Percentiles rank a stretch among this genome's conserved stretches.
These are phyloP conservation scores for Plectranthus barbatus DNA, from an alignment of 257 asterid species.

Conservation along the genomic window DNA sequence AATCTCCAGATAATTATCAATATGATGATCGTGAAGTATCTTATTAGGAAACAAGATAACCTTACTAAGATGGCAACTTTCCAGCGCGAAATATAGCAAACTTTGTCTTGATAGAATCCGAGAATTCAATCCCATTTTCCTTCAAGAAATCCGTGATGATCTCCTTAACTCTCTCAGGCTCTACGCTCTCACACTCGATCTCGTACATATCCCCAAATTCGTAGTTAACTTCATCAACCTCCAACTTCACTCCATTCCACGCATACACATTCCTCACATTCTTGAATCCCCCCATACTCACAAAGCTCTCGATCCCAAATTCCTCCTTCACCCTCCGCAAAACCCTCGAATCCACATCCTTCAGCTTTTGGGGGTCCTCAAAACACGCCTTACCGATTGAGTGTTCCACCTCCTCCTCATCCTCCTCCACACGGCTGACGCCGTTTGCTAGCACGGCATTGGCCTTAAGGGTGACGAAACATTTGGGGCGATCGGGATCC, in stretches of 20 bases:
- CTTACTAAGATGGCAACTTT: constrained; percentile 61
- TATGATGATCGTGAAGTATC: neutral
- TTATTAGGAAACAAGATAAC: neutral
- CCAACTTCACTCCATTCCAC: constrained; percentile 78
- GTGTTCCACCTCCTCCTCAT: constrained; percentile 77
- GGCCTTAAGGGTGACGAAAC: constrained; percentile 67
- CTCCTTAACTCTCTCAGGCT: constrained; percentile 73
- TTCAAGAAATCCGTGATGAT: constrained; percentile 60
- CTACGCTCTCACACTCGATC: constrained; percentile 84
- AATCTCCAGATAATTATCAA: neutral
- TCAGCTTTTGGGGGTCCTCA: constrained; percentile 39
- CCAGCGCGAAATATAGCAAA: constrained; percentile 80
- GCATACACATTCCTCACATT: constrained; percentile 72
- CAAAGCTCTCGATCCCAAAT: constrained; percentile 52
- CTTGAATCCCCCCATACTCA: constrained; percentile 73
- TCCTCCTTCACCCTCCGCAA: constrained; percentile 66
- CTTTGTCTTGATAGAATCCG: constrained; percentile 68
- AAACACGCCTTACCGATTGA: constrained; percentile 47
- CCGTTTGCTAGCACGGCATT: constrained; percentile 72
- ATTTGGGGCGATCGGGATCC: constrained; percentile 38
- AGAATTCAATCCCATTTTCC: constrained; percentile 56
- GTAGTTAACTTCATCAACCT: constrained; percentile 76
- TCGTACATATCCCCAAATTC: constrained; percentile 83
- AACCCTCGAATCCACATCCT: constrained; percentile 52
- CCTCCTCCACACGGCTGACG: constrained; percentile 84